A percentile compares a stretch with the other conserved stretches of the same genome.
Conservation (phyloP, 2,329 filamentous ascomycete genomes). For the Trichoderma sp. region DNA sequence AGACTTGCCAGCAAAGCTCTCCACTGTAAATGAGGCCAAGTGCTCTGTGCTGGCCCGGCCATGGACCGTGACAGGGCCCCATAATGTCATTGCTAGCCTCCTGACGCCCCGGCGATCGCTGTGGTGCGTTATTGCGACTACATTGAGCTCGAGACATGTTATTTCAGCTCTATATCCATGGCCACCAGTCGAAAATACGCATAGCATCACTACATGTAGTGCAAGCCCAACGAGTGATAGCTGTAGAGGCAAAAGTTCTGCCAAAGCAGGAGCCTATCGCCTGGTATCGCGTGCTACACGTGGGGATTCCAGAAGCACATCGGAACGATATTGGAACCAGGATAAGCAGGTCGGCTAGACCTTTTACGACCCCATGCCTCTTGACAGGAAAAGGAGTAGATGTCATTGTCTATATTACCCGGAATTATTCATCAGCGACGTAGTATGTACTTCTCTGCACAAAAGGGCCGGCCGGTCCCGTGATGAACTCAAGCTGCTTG, state of each 20-base stretch:
- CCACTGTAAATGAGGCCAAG: conserved; percentile 13
- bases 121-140: background rate
- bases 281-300: background rate
- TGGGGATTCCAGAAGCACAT: background rate
- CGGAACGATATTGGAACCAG: background rate
- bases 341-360: background rate
- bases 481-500: background rate
- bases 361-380: background rate
- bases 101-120: conserved; percentile 10
- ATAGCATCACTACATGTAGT: background rate
- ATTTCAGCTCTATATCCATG: background rate
- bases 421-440: background rate
- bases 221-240: background rate
- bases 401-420: background rate
- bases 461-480: background rate
- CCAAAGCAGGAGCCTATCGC: background rate
- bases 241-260: background rate
- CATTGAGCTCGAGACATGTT: background rate
- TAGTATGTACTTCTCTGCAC: background rate
- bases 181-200: background rate
- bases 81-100: conserved; percentile 9
- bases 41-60: background rate
- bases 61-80: background rate
- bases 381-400: background rate
- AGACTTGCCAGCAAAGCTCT: conserved; percentile 17